Base-by-base conservation (phyloP, 2,329 filamentous ascomycete species). In the Penicillium corylophilum region DNA sequence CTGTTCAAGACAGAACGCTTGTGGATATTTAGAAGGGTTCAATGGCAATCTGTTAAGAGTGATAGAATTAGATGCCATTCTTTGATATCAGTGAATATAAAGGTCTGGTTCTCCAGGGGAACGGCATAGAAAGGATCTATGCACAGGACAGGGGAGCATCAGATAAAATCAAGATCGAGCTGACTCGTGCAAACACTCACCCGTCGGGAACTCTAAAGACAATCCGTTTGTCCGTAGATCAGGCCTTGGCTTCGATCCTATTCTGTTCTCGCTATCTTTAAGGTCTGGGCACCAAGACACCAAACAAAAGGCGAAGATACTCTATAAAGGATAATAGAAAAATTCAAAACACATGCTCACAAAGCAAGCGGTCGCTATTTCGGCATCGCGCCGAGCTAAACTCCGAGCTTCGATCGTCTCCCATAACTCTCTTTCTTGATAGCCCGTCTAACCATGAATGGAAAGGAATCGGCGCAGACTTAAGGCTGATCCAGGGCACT, bases 371-470 rank as follows among this genome's bases (percentile, higher is more conserved):
- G n/a, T 44, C 40, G 16, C 38, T 40, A 15, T 33, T 26, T 50
- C 48, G 48, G 48, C 47, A 45, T 53, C 29, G 46, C 39, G 47
- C 26, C 31, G 22, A 33, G 31, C 39, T 53, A 45, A 53, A 44
- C 33, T 42, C 51, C 51, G 51, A 53, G 45, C 16, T 20, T 33
- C 8, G 39, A 22, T 23, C 20, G 20, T 39, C 20, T 31, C 35
- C 24, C 18, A 35, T 48, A n/a, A n/a, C n/a, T n/a, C n/a, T n/a
- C n/a, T n/a, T 28, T n/a, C 9, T 33, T 20, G 10, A 43, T 9
- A 18, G 18, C 26, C 29, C 28, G 22, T n/a, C 24, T 35, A 42
- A 13, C 39, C 46, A 16, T 12, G 22, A 42, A 26, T 10, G 26
- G 46, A 13, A 23, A 42, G 10, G 26, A 24, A n/a, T 36, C 28